Evolutionary conservation across 352 stramenopile species (phyloP).

Genomic region (Detonula confervacea): DNA sequence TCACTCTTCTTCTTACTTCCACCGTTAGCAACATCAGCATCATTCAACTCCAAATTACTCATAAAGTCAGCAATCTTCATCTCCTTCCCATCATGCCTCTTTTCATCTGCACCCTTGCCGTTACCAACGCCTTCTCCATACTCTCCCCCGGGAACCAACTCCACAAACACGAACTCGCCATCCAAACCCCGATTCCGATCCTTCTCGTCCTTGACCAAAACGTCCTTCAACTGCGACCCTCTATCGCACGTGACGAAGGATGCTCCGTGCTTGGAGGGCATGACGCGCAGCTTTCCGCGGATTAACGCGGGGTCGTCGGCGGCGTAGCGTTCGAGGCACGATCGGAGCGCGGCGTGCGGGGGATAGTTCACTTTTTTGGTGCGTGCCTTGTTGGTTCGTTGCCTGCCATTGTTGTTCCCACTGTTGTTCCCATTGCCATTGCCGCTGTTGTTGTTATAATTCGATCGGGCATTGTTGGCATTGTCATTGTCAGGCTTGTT

Average conservation of each 20-base stretch:
- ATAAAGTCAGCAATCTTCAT: slow-evolving; percentile 34
- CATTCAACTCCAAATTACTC: slow-evolving; percentile 34
- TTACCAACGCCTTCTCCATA: no score
- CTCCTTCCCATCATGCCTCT: slow-evolving; percentile 16
- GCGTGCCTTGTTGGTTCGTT: background rate
- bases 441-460: background rate
- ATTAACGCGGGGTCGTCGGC: slow-evolving; percentile 61
- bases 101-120: slow-evolving; percentile 20
- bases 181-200: slow-evolving; percentile 78
- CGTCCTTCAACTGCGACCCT: slow-evolving; percentile 59
- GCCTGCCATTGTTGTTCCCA: background rate
- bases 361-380: slow-evolving; percentile 58
- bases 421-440: no score
- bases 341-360: slow-evolving; percentile 35
- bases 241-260: slow-evolving; percentile 81
- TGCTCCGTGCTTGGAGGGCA: slow-evolving; percentile 47
- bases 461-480: no score
- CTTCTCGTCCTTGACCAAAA: slow-evolving; percentile 59
- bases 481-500: no score
- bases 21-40: slow-evolving; percentile 5
- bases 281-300: slow-evolving; percentile 71
- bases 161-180: slow-evolving; percentile 82
- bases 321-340: slow-evolving; percentile 62
- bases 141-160: slow-evolving; percentile 48
- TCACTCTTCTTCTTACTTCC: slow-evolving; percentile 1